Conservation (phyloP, 163 green algal species). For the Volvox carteri region DNA sequence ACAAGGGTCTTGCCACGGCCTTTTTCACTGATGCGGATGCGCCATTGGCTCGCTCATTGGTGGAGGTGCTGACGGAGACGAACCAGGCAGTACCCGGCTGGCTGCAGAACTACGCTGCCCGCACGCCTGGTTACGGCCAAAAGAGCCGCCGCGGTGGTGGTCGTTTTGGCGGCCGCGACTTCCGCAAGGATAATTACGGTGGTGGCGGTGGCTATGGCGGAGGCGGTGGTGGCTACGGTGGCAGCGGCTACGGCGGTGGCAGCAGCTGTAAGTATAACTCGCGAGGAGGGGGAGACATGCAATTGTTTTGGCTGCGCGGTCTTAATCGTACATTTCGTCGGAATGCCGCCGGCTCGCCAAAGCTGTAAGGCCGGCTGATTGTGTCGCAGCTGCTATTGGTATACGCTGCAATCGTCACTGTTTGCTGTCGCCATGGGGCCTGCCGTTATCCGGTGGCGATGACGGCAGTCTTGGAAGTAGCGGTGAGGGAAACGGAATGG, state of each 20-base stretch:
- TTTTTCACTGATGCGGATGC: constrained; percentile 81
- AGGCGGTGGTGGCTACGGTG: constrained; percentile 47
- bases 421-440: no score
- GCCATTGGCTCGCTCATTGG: constrained; percentile 71
- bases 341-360: no score
- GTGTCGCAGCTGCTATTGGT: no score
- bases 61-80: constrained; percentile 88
- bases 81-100: constrained; percentile 95
- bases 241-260: constrained; percentile 46
- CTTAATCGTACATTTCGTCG: no score
- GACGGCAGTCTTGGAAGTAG: no score
- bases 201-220: constrained; percentile 42
- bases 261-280: constrained; percentile 30
- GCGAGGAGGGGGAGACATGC: background rate
- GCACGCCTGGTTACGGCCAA: constrained; percentile 67
- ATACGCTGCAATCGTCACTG: no score
- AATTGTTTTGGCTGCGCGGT: no score
- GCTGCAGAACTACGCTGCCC: constrained; percentile 85
- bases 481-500: no score
- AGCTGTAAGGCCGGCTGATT: no score
- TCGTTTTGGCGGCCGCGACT: constrained; percentile 95
- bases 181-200: constrained; percentile 81
- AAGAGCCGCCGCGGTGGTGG: constrained; percentile 77
- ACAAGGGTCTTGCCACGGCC: constrained; percentile 83
- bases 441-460: no score